A percentile compares a stretch with the other conserved stretches of the same genome.
These are phyloP conservation scores for Globisporangium paddicum DNA, from an alignment of 352 stramenopile genomes.

Conservation along the genomic window DNA sequence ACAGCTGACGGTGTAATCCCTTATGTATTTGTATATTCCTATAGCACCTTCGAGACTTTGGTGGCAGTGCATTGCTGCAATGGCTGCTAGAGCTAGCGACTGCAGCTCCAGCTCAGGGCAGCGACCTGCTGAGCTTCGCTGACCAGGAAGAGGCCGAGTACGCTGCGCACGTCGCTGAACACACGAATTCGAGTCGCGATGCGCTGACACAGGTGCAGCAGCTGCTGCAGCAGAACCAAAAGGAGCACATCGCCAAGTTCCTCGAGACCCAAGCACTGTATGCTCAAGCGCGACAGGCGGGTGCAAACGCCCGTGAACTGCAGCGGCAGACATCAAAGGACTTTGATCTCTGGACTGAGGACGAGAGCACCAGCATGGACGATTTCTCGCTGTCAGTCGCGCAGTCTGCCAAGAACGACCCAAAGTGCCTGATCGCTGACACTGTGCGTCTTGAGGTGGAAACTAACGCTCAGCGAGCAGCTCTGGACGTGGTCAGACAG, in stretches of 20 bases:
- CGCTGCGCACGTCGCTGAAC: conserved; percentile 27
- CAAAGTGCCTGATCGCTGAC: conserved; percentile 9
- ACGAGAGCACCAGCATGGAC: not conserved
- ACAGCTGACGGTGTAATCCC: not conserved
- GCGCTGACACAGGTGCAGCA: conserved; percentile 34
- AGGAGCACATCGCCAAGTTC: conserved; percentile 37
- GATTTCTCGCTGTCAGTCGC: not conserved
- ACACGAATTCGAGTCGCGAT: conserved; percentile 27
- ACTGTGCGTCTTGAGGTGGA: conserved; percentile 28
- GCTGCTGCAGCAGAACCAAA: conserved; percentile 31
- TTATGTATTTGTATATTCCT: not conserved
- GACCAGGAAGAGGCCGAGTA: conserved; percentile 33
- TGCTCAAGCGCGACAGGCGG: conserved; percentile 16
- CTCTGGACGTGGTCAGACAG: conserved; percentile 13
- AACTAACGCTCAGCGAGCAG: conserved; percentile 17
- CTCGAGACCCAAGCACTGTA: conserved; percentile 29
- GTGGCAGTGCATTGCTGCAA: conserved; percentile 11
- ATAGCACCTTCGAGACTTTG: conserved; percentile 35
- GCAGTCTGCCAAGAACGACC: not conserved
- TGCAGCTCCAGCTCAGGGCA: not conserved
- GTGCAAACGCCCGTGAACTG: conserved; percentile 5
- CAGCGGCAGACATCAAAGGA: not conserved
- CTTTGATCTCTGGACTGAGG: conserved; percentile 16
- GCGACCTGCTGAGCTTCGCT: not conserved
- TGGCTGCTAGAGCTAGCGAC: conserved; percentile 23